Base-by-base conservation (phyloP, 768 basidiomycete genomes). In the Hygrophorus russula region DNA sequence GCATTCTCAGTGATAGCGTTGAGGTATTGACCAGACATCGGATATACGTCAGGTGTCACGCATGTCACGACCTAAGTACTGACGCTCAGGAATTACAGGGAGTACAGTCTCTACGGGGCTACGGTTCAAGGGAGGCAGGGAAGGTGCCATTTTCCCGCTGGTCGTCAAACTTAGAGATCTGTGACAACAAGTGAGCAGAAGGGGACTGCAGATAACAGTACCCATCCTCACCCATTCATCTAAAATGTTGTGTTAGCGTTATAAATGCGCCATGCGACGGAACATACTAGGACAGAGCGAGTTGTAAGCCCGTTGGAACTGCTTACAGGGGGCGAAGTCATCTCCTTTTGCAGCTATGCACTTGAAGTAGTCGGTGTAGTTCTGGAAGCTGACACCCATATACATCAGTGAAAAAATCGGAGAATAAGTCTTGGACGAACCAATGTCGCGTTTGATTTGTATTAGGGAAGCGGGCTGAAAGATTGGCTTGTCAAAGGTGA, bases 331-430 rank as follows among this genome's bases (percentile, higher is more conserved):
- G n/a, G 82, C 80, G 61, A 81, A 98, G 47, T 97, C 96, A 53
- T 99, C 96, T 53, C 96, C 96, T 69, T 96, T 98, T 54, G 93
- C 93, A 54, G 85, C 65, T 54, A 97, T 67, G 64, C 96, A 99
- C 65, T 94, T 94, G 80, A 93, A 91, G 74, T 96, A 97, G 67
- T 99, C 96, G 48, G 86, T 84, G 64, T 93, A 98, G 71, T 94
- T 92, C 69, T 94, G 90, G 77, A 79, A 86, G 67, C 85, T 88
- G 52, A 37, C 27, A 20, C 27, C 18, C 15, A 9, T 18, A 31
- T 10, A n/a, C n/a, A 30, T 7, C 14, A 13, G 14, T 17, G 13
- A 15, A 40, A 28, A 14, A 13, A 5, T 4, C n/a, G 14, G 34
- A 29, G 24, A 24, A 10, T 44, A 47, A 44, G 38, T 36, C 36